Conservation (phyloP, 1,284 basidiomycete genomes). For the Clitocybe nebularis region DNA sequence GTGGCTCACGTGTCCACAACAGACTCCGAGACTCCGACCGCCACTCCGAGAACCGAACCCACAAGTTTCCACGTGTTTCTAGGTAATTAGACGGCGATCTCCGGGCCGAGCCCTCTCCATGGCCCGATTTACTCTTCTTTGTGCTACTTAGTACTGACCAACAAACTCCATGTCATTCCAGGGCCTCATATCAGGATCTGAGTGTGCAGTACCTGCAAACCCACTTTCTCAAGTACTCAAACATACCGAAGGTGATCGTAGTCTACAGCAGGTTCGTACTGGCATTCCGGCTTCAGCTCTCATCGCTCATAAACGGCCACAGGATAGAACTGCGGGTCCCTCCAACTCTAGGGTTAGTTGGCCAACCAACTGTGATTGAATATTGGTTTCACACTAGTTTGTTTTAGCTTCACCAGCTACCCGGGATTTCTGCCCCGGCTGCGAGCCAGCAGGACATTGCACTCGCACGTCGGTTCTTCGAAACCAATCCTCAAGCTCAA, state of each 20-base stretch:
- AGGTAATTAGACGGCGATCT: background rate
- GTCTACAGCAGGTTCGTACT: constrained; percentile 68
- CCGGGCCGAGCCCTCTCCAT: background rate
- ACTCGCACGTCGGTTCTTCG: constrained; percentile 79
- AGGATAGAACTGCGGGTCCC: constrained; percentile 73
- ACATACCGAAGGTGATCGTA: constrained; percentile 87
- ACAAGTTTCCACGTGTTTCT: too few species aligned
- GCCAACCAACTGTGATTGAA: background rate
- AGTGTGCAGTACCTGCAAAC: constrained; percentile 84
- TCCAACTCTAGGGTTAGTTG: constrained; percentile 62
- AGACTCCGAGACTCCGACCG: too few species aligned
- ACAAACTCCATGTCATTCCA: constrained; percentile 62
- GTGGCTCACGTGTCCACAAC: too few species aligned
- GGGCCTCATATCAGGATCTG: constrained; percentile 84
- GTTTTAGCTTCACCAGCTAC: constrained; percentile 67
- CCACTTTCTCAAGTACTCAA: constrained; percentile 90
- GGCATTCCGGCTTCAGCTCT: background rate
- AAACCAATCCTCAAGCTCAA: constrained; percentile 36
- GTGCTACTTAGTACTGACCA: background rate
- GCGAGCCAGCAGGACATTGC: constrained; percentile 62
- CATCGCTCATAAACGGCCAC: constrained; percentile 1
- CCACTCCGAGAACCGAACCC: background rate
- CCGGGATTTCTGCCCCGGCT: constrained; percentile 44
- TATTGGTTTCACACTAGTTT: constrained; percentile 5
- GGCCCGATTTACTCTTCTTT: background rate